These are phyloP conservation scores for Wakefieldia striispora DNA, from an alignment of 768 basidiomycete species.

Conservation along the genomic window DNA sequence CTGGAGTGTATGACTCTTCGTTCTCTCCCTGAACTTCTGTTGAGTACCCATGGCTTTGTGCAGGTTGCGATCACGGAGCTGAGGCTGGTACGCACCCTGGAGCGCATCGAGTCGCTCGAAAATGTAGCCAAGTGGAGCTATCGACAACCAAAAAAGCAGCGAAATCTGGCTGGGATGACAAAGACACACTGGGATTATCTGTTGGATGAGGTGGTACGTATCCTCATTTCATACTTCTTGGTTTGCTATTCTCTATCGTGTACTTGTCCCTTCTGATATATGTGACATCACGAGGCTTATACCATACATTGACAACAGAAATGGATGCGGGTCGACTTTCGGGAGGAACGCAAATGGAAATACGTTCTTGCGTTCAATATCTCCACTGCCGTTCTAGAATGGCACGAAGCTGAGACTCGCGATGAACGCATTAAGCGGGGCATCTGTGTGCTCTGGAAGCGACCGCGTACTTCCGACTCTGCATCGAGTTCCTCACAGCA, in stretches of 20 bases:
- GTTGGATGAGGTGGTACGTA: slow-evolving; percentile 89
- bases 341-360: slow-evolving; percentile 94
- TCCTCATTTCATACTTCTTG: not conserved
- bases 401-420: slow-evolving; percentile 71
- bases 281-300: slow-evolving; percentile 8
- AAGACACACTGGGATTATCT: slow-evolving; percentile 97
- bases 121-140: slow-evolving; percentile 83
- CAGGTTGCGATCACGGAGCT: slow-evolving; percentile 81
- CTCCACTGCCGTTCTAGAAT: slow-evolving; percentile 79
- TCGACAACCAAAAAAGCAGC: slow-evolving; percentile 92
- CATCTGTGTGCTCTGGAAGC: slow-evolving; percentile 66
- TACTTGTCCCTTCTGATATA: not conserved
- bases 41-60: slow-evolving; percentile 3
- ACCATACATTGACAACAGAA: slow-evolving; percentile 48
- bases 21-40: not conserved
- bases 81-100: slow-evolving; percentile 73
- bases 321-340: slow-evolving; percentile 96
- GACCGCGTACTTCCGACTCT: slow-evolving; percentile 35
- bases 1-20: slow-evolving; percentile 65
- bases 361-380: slow-evolving; percentile 78
- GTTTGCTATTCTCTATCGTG: not conserved
- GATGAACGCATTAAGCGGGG: slow-evolving; percentile 66
- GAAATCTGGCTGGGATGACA: slow-evolving; percentile 65
- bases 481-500: slow-evolving; percentile 22
- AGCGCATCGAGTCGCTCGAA: slow-evolving; percentile 83